A percentile compares a stretch with the other conserved stretches of the same genome.
phyloP scores from a whole-genome alignment of 345 rosid genomes.

The Gossypium stocksii region DNA sequence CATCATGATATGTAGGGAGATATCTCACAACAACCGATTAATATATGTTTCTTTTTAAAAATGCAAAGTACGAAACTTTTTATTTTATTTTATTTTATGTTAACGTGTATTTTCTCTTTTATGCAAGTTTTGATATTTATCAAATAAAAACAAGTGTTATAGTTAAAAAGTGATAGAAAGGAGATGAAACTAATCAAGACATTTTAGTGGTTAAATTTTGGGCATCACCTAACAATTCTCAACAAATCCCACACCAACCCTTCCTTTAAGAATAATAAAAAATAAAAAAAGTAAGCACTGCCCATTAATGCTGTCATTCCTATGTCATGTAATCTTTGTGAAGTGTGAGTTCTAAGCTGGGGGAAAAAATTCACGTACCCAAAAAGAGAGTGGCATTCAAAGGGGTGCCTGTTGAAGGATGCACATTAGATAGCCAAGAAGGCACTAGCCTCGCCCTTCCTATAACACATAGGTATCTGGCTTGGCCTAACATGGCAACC shows the following conservation, averaged over 20 bases:
- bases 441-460: slow-evolving; percentile 91
- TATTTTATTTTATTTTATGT: too few relatives aligned
- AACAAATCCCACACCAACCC: neutral
- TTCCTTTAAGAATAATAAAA: neutral
- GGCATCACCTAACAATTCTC: neutral
- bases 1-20: neutral
- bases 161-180: neutral
- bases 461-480: slow-evolving; percentile 90
- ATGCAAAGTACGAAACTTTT: too few relatives aligned
- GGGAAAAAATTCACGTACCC: slow-evolving; percentile 36
- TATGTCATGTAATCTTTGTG: slow-evolving; percentile 2
- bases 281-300: neutral
- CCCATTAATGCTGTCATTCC: neutral
- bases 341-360: neutral
- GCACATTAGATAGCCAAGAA: slow-evolving; percentile 82
- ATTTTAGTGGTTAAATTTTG: neutral
- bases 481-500: slow-evolving; percentile 97
- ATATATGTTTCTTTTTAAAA: too few relatives aligned
- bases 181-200: neutral
- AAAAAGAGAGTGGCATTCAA: slow-evolving; percentile 89
- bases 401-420: slow-evolving; percentile 93
- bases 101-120: too few relatives aligned
- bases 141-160: too few relatives aligned
- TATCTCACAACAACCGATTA: neutral
- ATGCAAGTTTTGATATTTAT: too few relatives aligned